These are phyloP conservation scores for Phialophora verrucosa DNA, from an alignment of 2,329 filamentous ascomycete genomes.

Conservation along the genomic window DNA sequence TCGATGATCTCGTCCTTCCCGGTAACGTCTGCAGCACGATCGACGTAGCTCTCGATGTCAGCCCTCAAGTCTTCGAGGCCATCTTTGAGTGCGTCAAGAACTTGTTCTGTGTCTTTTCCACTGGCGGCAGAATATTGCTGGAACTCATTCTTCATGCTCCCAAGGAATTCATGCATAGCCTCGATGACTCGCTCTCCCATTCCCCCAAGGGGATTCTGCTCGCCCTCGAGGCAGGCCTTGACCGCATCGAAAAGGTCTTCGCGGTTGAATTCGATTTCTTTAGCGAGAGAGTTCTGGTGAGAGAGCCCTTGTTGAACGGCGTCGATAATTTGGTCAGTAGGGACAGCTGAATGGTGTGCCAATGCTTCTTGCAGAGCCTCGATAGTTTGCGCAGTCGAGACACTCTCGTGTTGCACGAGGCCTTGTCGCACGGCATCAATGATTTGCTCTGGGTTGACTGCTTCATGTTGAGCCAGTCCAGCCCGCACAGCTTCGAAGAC, in stretches of 20 bases:
- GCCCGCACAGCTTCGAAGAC: conserved; percentile 66
- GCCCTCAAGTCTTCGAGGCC: conserved; percentile 79
- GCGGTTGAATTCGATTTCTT: conserved; percentile 66
- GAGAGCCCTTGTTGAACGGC: conserved; percentile 66
- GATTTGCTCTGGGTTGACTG: conserved; percentile 49
- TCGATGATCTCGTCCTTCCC: conserved; percentile 81
- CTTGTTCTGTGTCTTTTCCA: conserved; percentile 83
- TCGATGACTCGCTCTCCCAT: conserved; percentile 66
- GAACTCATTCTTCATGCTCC: conserved; percentile 68
- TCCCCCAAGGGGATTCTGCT: conserved; percentile 57
- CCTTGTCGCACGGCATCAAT: conserved; percentile 65
- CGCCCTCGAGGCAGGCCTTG: conserved; percentile 61
- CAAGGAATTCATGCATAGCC: conserved; percentile 64
- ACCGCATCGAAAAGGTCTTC: conserved; percentile 65
- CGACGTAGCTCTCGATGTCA: conserved; percentile 82
- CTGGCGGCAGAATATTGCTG: conserved; percentile 81
- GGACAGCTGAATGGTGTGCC: conserved; percentile 46
- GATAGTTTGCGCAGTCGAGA: conserved; percentile 40
- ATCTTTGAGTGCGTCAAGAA: conserved; percentile 85
- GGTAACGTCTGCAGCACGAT: conserved; percentile 70
- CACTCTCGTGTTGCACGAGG: conserved; percentile 54
- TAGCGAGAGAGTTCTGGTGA: conserved; percentile 50
- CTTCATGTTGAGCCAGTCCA: conserved; percentile 56
- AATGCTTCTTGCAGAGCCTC: conserved; percentile 65
- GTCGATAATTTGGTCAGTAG: conserved; percentile 55